Conservation (phyloP, 495 filamentous ascomycete species). For the Talaromyces borbonicus region DNA sequence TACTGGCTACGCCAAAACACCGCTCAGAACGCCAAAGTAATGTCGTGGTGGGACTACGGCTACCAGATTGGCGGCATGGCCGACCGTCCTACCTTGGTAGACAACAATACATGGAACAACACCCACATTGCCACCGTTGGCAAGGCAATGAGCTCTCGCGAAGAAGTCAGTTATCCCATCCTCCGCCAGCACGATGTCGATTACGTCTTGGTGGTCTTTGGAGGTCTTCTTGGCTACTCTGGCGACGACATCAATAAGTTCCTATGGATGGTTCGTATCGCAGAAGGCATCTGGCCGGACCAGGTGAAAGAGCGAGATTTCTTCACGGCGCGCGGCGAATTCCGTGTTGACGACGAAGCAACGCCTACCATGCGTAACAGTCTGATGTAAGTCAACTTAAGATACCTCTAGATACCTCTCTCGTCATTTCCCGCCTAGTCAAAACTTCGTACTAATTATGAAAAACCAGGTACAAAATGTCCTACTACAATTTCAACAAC, state of each 20-base stretch:
- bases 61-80: slow-evolving; percentile 99
- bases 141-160: slow-evolving; percentile 95
- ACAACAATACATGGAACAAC: slow-evolving; percentile 99
- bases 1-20: slow-evolving; percentile 99
- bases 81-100: slow-evolving; percentile 91
- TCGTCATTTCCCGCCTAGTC: slow-evolving; percentile 1
- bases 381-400: slow-evolving; percentile 82
- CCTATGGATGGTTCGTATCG: slow-evolving; percentile 99
- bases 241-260: slow-evolving; percentile 99
- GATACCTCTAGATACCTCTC: no score
- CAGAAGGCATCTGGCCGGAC: slow-evolving; percentile 98
- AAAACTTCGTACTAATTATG: slow-evolving; percentile 22
- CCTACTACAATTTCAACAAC: slow-evolving; percentile 92
- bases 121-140: slow-evolving; percentile 99
- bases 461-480: slow-evolving; percentile 92
- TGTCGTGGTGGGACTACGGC: slow-evolving; percentile 99
- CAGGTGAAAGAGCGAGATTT: slow-evolving; percentile 96
- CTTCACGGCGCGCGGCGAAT: slow-evolving; percentile 93
- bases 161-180: slow-evolving; percentile 98
- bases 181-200: slow-evolving; percentile 97
- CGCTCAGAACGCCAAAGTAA: slow-evolving; percentile 87
- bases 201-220: slow-evolving; percentile 96
- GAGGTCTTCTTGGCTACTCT: slow-evolving; percentile 94
- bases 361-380: slow-evolving; percentile 99
- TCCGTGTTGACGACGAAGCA: slow-evolving; percentile 85